Evolutionary conservation across 2,329 filamentous ascomycete species (phyloP).

Genomic region (Phaeoacremonium minimum): DNA sequence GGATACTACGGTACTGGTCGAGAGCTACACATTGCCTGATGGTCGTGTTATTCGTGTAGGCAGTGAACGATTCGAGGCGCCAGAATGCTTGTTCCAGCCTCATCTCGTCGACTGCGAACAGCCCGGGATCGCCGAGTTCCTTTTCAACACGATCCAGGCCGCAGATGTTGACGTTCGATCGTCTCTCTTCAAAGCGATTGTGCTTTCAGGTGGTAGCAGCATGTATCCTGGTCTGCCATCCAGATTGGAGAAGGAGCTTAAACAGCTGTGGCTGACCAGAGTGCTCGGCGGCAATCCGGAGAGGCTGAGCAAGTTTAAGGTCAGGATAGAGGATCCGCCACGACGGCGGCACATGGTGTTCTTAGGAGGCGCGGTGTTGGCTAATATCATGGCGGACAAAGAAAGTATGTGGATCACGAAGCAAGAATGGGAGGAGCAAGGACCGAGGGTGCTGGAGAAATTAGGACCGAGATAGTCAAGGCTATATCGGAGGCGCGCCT

Average conservation of each 20-base stretch:
- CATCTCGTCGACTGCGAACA: slow-evolving; percentile 97
- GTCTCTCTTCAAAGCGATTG: slow-evolving; percentile 94
- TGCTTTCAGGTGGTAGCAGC: slow-evolving; percentile 92
- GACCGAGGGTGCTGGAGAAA: slow-evolving; percentile 80
- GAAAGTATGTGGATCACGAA: slow-evolving; percentile 99
- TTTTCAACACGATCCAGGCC: slow-evolving; percentile 97
- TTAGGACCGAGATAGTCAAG: slow-evolving; percentile 81
- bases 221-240: slow-evolving; percentile 98
- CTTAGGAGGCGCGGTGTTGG: slow-evolving; percentile 89
- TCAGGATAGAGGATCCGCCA: slow-evolving; percentile 96
- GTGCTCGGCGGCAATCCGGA: slow-evolving; percentile 90
- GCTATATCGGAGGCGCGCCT: too few species aligned
- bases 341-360: slow-evolving; percentile 99
- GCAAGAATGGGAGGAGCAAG: slow-evolving; percentile 95
- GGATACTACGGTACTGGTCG: slow-evolving; percentile 94
- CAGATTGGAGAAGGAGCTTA: slow-evolving; percentile 94
- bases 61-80: slow-evolving; percentile 95
- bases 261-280: slow-evolving; percentile 95
- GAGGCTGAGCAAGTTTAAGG: slow-evolving; percentile 97
- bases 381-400: slow-evolving; percentile 99
- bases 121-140: slow-evolving; percentile 90
- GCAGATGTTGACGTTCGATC: slow-evolving; percentile 93
- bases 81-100: slow-evolving; percentile 97
- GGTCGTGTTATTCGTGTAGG: slow-evolving; percentile 94
- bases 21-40: slow-evolving; percentile 95